phyloP scores from a whole-genome alignment of 129 eudicot genomes.

The Escallonia herrerae region DNA sequence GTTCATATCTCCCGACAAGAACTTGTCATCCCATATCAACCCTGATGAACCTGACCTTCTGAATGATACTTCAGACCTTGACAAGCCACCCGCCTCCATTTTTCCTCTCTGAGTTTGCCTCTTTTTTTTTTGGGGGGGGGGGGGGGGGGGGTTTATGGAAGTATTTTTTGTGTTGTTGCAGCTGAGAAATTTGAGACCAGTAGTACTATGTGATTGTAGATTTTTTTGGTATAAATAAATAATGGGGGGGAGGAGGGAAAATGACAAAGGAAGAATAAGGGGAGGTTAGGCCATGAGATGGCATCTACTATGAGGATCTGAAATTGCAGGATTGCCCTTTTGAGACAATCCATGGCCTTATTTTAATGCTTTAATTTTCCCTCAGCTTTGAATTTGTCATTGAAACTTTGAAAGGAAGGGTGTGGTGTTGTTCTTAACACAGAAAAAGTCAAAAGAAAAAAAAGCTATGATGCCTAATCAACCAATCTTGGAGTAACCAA shows the following conservation, averaged over 20 bases:
- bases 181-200: neutral
- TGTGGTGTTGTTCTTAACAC: too few species aligned
- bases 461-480: too few species aligned
- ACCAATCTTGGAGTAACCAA: too few species aligned
- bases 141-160: neutral
- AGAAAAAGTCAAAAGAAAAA: too few species aligned
- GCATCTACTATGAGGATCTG: conserved; percentile 17
- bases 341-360: too few species aligned
- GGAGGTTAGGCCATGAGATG: conserved; percentile 38
- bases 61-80: conserved; percentile 71
- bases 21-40: conserved; percentile 79
- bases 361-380: too few species aligned
- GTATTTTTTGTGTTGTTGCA: neutral
- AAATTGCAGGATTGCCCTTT: conserved; percentile 28
- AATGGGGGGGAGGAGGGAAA: conserved; percentile 11
- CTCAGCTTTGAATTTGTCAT: too few species aligned
- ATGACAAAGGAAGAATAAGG: conserved; percentile 17
- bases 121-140: neutral
- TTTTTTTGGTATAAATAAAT: conserved; percentile 14
- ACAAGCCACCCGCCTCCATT: conserved; percentile 41
- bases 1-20: conserved; percentile 56
- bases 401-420: too few species aligned
- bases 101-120: conserved; percentile 1
- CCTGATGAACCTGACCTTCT: conserved; percentile 86
- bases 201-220: too few species aligned